Evolutionary conservation across 257 asterid genomes (phyloP).

Genomic region (Marsdenia floribunda): DNA sequence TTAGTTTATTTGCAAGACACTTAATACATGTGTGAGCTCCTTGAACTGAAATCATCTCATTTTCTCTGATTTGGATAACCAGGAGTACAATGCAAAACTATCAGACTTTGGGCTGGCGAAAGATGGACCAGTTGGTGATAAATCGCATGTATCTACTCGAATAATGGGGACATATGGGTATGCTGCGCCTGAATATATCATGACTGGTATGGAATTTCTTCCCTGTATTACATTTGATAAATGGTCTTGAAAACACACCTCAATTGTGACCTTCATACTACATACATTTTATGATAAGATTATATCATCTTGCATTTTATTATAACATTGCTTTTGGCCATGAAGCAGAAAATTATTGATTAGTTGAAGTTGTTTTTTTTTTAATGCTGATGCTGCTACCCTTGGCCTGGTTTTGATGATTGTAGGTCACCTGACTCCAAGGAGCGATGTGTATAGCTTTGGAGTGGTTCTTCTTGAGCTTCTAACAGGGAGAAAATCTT

Average conservation of each 20-base stretch:
- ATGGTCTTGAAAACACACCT: background rate
- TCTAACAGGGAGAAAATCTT: constrained; percentile 69
- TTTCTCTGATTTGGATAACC: constrained; percentile 5
- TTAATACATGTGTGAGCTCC: background rate
- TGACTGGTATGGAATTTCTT: constrained; percentile 43
- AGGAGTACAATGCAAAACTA: constrained; percentile 77
- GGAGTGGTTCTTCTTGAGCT: constrained; percentile 93
- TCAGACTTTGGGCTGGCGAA: constrained; percentile 83
- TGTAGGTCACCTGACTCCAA: constrained; percentile 70
- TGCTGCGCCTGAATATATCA: constrained; percentile 72
- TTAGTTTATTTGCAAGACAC: background rate
- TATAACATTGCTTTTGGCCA: background rate
- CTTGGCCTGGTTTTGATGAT: background rate
- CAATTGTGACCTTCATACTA: background rate
- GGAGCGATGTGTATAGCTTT: constrained; percentile 85
- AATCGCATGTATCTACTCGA: constrained; percentile 83
- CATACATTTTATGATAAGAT: background rate
- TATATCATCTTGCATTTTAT: background rate
- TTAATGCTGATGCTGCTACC: background rate
- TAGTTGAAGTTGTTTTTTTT: too few species aligned
- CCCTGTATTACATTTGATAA: background rate
- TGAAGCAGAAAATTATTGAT: background rate
- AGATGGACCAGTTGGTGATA: constrained; percentile 84
- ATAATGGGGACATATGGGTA: constrained; percentile 82
- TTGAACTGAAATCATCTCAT: background rate